Percentiles rank a stretch among this genome's conserved stretches.
phyloP scores from a whole-genome alignment of 2,329 filamentous ascomycete genomes.

The Trichoderma guizhouense region DNA sequence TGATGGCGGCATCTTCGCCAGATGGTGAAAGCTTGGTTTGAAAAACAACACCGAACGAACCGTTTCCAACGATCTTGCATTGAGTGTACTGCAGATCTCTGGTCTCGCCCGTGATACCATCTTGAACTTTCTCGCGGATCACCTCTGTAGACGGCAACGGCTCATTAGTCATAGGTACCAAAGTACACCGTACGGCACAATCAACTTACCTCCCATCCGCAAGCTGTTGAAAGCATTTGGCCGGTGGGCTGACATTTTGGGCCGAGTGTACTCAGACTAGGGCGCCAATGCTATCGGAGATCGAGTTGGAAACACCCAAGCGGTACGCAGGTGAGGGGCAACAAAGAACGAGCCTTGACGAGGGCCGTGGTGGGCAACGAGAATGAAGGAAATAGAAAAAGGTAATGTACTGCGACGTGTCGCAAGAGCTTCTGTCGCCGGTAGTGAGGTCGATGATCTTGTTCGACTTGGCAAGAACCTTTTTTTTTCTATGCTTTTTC shows the following conservation, averaged over 20 bases:
- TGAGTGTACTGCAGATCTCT: conserved; percentile 97
- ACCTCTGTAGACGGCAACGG: conserved; percentile 63
- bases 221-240: conserved; percentile 81
- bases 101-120: conserved; percentile 94
- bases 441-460: background rate
- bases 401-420: conserved; percentile 3
- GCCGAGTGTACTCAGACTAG: conserved; percentile 27
- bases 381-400: conserved; percentile 19
- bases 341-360: conserved; percentile 27
- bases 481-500: background rate
- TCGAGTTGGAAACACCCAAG: conserved; percentile 24
- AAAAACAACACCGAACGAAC: conserved; percentile 97
- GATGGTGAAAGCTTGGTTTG: conserved; percentile 98
- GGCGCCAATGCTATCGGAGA: conserved; percentile 27
- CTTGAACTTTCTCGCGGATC: conserved; percentile 97
- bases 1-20: conserved; percentile 97
- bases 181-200: background rate
- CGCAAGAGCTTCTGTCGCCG: conserved; percentile 10
- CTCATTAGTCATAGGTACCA: background rate
- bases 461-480: background rate
- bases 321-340: conserved; percentile 30
- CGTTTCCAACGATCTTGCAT: conserved; percentile 99
- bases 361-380: conserved; percentile 38
- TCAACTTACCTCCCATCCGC: conserved; percentile 90
- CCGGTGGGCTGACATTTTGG: conserved; percentile 80